phyloP scores from a whole-genome alignment of 768 basidiomycete genomes.

The Tricholoma hemisulphureum region DNA sequence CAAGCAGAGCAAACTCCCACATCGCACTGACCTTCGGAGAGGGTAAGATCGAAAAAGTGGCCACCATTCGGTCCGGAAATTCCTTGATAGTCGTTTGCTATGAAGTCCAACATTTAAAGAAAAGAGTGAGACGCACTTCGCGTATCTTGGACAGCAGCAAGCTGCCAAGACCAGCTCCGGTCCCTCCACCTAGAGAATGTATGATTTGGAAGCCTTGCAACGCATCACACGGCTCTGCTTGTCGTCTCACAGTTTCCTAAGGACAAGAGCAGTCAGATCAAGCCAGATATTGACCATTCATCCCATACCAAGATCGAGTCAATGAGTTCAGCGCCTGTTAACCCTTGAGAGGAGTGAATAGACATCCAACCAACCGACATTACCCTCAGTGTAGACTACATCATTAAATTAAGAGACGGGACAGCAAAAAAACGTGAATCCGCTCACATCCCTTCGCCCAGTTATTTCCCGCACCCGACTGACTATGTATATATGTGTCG shows the following conservation, averaged over 20 bases:
- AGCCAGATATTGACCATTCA: background rate
- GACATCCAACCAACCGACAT: background rate
- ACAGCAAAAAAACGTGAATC: constrained; percentile 7
- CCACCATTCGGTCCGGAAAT: constrained; percentile 55
- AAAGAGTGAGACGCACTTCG: constrained; percentile 52
- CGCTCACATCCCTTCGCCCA: constrained; percentile 92
- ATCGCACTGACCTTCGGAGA: constrained; percentile 43
- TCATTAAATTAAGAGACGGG: background rate
- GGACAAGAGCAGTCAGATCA: background rate
- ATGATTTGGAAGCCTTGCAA: constrained; percentile 90
- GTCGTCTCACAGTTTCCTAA: constrained; percentile 73
- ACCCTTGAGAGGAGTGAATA: constrained; percentile 5
- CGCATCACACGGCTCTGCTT: constrained; percentile 79
- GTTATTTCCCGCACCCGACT: constrained; percentile 80
- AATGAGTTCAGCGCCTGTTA: constrained; percentile 82
- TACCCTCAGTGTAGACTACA: constrained; percentile 86
- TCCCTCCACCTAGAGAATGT: constrained; percentile 91
- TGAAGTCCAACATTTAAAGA: constrained; percentile 14
- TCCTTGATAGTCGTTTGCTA: constrained; percentile 31
- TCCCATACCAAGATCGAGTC: constrained; percentile 67
- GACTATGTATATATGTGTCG: constrained; percentile 74
- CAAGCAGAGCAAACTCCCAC: background rate
- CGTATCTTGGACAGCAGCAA: constrained; percentile 78
- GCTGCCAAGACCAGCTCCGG: constrained; percentile 83
- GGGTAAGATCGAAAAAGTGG: constrained; percentile 52